These are phyloP conservation scores for Nicotiana noctiflora DNA, from an alignment of 257 asterid species.

Conservation along the genomic window DNA sequence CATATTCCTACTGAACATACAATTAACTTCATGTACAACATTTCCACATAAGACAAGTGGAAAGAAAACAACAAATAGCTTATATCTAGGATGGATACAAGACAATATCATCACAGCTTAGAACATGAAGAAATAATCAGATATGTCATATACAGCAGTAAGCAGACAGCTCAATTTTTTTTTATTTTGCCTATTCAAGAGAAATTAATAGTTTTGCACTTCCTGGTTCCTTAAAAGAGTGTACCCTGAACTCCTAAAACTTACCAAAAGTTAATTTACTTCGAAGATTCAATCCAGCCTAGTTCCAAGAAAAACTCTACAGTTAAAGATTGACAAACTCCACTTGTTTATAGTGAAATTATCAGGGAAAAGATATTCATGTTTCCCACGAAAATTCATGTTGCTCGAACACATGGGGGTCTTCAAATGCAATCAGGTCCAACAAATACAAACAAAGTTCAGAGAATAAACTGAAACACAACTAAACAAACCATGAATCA, in stretches of 20 bases:
- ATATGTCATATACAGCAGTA: not conserved
- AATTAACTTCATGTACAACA: not conserved
- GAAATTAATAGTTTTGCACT: not conserved
- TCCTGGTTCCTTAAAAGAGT: not conserved
- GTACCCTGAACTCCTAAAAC: not conserved
- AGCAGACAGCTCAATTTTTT: not conserved
- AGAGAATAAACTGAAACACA: not conserved
- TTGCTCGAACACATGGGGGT: not conserved
- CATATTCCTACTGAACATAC: not conserved
- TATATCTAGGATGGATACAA: not conserved
- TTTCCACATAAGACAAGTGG: not conserved
- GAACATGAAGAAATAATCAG: not conserved
- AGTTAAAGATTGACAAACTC: not conserved
- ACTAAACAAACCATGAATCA: not conserved
- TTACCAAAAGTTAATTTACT: not conserved
- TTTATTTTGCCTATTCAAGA: too few species aligned
- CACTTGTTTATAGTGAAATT: too few species aligned
- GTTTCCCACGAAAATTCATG: not conserved
- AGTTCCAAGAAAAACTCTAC: not conserved
- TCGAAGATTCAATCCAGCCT: not conserved
- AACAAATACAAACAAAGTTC: not conserved
- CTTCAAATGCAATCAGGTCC: not conserved
- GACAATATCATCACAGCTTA: not conserved
- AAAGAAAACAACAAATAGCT: too few species aligned
- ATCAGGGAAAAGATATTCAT: not conserved